Conservation (phyloP, 2,329 filamentous ascomycete species). For the Colletotrichum euphorbiae region DNA sequence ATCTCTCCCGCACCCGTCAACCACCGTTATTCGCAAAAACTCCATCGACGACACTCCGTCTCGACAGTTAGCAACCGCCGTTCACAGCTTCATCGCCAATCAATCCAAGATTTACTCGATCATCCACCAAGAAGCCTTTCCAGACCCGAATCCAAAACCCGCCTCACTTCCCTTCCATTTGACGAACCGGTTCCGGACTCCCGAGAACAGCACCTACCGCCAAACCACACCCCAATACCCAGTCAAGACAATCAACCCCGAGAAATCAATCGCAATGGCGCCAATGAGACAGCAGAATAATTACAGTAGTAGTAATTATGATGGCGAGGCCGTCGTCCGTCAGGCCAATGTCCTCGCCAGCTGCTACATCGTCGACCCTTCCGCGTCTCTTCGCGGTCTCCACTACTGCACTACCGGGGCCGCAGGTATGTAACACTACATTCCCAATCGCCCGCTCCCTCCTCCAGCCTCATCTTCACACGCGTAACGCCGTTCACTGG, state of each 20-base stretch:
- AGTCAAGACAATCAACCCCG: conserved; percentile 43
- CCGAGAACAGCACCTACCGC: conserved; percentile 31
- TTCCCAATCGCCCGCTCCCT: not conserved
- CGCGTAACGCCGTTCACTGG: conserved; percentile 20
- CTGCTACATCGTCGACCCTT: conserved; percentile 86
- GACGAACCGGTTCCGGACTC: conserved; percentile 27
- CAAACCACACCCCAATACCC: conserved; percentile 38
- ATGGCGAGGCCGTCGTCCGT: conserved; percentile 74
- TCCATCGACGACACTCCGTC: conserved; percentile 8
- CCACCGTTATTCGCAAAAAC: not conserved
- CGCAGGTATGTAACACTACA: conserved; percentile 68
- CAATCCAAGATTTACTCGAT: not conserved
- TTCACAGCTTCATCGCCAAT: conserved; percentile 11
- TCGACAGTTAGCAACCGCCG: conserved; percentile 1
- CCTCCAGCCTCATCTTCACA: conserved; percentile 40
- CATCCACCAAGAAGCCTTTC: not conserved
- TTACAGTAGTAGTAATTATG: conserved; percentile 78
- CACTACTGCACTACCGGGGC: conserved; percentile 96
- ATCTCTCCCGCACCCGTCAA: conserved; percentile 22
- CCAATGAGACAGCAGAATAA: conserved; percentile 78
- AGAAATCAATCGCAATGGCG: conserved; percentile 62
- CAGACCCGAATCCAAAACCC: conserved; percentile 13
- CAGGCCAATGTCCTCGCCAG: conserved; percentile 85
- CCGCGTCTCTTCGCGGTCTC: conserved; percentile 81
- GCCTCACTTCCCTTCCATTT: not conserved